Conservation (phyloP, 2,329 filamentous ascomycete species). For the Venturia carpophila region DNA sequence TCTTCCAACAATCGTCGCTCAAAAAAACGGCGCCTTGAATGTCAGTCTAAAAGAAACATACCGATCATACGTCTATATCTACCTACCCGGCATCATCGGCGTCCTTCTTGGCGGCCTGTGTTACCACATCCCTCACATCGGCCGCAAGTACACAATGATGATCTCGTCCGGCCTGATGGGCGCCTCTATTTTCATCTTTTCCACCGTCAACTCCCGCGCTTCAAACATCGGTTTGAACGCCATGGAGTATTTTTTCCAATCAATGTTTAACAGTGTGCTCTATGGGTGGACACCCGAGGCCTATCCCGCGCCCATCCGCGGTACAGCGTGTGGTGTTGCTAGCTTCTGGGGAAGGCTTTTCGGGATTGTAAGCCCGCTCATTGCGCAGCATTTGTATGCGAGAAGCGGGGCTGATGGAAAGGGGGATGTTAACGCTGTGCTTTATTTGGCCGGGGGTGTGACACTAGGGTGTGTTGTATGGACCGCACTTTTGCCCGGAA, state of each 20-base stretch:
- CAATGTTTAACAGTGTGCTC: constrained; percentile 45
- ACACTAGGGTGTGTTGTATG: constrained; percentile 46
- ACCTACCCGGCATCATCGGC: constrained; percentile 45
- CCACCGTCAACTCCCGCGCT: constrained; percentile 37
- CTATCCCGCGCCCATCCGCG: constrained; percentile 44
- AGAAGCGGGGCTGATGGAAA: constrained; percentile 24
- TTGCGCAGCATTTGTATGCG: constrained; percentile 41
- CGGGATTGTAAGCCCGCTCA: constrained; percentile 50
- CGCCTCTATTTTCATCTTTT: constrained; percentile 35
- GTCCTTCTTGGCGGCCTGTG: constrained; percentile 42
- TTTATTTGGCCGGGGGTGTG: constrained; percentile 50
- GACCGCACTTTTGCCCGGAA: constrained; percentile 42
- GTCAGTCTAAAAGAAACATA: constrained; percentile 43
- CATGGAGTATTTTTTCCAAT: constrained; percentile 48
- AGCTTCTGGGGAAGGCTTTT: constrained; percentile 53
- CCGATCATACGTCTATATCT: constrained; percentile 48
- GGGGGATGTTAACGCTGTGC: constrained; percentile 41
- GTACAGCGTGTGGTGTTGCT: constrained; percentile 48
- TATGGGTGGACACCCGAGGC: constrained; percentile 47
- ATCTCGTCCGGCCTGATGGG: constrained; percentile 17
- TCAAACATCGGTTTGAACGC: constrained; percentile 43
- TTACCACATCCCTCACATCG: constrained; percentile 39
- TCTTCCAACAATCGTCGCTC: constrained; percentile 43
- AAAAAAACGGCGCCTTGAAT: constrained; percentile 42
- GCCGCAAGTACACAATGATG: constrained; percentile 39